Evolutionary conservation across 73 alveolate species (phyloP).

Genomic region (Paramecium biaurelia): DNA sequence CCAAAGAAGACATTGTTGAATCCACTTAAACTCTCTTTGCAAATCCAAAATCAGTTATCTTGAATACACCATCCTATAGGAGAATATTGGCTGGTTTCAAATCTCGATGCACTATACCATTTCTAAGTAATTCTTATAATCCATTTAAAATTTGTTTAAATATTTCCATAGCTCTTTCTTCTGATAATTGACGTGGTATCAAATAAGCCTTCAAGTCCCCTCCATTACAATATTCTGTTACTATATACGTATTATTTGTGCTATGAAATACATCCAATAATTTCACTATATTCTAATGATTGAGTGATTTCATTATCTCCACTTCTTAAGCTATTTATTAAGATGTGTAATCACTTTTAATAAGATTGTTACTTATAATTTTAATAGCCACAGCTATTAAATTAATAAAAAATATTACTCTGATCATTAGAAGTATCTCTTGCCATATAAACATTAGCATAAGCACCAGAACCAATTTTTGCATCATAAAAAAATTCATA

Average conservation of each 20-base stretch:
- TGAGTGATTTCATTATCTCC: constrained; percentile 57
- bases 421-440: background rate
- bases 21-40: constrained; percentile 53
- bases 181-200: background rate
- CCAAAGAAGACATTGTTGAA: constrained; percentile 68
- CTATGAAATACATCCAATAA: constrained; percentile 61
- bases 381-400: constrained; percentile 59
- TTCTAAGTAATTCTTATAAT: constrained; percentile 34
- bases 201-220: constrained; percentile 58
- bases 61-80: constrained; percentile 46
- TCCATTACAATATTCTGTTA: constrained; percentile 60
- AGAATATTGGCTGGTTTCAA: constrained; percentile 60
- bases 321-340: constrained; percentile 42
- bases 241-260: constrained; percentile 47
- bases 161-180: constrained; percentile 1
- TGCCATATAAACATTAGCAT: constrained; percentile 6
- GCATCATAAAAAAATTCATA: background rate
- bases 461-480: constrained; percentile 27
- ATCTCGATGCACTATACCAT: constrained; percentile 63
- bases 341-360: constrained; percentile 54
- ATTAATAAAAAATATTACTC: background rate
- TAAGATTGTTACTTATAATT: constrained; percentile 19
- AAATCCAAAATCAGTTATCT: constrained; percentile 68
- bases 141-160: constrained; percentile 54
- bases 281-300: constrained; percentile 49